Evolutionary conservation across 768 basidiomycete species (phyloP), one percentile per base, ranked within the genome.

Genomic region (Panaeolus papilionaceus): DNA sequence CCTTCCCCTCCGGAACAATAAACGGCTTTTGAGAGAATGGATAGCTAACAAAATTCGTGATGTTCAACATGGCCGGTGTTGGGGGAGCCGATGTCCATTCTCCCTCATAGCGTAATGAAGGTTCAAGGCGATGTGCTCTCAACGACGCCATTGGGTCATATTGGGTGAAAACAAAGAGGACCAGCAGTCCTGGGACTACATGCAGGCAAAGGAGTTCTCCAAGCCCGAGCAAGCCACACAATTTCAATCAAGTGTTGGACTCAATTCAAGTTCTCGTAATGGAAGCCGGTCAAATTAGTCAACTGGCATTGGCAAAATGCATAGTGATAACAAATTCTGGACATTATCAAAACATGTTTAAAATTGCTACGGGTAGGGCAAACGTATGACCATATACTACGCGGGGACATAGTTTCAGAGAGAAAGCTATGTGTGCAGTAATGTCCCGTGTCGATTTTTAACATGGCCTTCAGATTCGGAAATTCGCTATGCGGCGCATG

Each of bases 71-170:
- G 9, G 37, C 33, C 11, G 9, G 9, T 58, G 33, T 33, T 5
- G 54, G 54, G 3, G 26, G 9, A 58, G 33, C 33, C 16, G 54
- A 37, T 37, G 16, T 28, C 54, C 54, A 58, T 4, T 18, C 54
- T 33, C 33, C 54, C 12, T 28, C 33, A 58, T 58, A 58, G 12
- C n/a, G 54, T 28, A 58, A 16, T 28, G 33, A 3, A 33, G n/a
- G n/a, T n/a, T n/a, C n/a, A n/a, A n/a, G 54, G 54, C 14, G 54
- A 58, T 12, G 54, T 58, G 14, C 54, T 58, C n/a, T 58, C 28
- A 10, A 58, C 54, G 10, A 58, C 54, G 54, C 54, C 54, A 58
- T 58, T 58, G 28, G 6, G 54, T 16, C 33, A 37, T 58, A 12
- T 33, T 33, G 23, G 20, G n/a, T 23, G 9, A n/a, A 23, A 8